Conservation (phyloP, 1,284 basidiomycete genomes). For the Schizophyllum commune region DNA sequence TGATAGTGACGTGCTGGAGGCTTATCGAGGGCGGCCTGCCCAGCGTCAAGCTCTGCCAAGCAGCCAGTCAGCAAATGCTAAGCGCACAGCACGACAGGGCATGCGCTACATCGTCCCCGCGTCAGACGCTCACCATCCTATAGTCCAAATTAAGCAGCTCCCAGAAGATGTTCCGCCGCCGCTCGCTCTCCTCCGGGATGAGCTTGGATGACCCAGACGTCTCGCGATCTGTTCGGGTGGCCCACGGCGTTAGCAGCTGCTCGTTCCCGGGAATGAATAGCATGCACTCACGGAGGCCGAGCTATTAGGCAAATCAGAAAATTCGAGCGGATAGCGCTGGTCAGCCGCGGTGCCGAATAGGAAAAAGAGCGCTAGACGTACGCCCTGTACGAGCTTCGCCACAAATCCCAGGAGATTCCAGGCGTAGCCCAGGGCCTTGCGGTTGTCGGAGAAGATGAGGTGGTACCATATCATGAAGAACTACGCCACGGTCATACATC, state of each 20-base stretch:
- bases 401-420: constrained; percentile 63
- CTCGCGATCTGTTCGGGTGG: constrained; percentile 49
- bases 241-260: constrained; percentile 1
- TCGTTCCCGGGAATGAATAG: background rate
- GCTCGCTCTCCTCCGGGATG: constrained; percentile 61
- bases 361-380: constrained; percentile 22
- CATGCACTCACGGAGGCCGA: background rate
- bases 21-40: constrained; percentile 69
- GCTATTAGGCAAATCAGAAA: background rate
- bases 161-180: constrained; percentile 65
- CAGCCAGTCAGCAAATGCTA: background rate
- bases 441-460: constrained; percentile 60
- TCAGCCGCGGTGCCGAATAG: background rate
- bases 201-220: constrained; percentile 51
- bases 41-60: constrained; percentile 58
- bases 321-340: background rate
- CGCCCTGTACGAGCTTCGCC: constrained; percentile 52
- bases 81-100: background rate
- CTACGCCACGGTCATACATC: constrained; percentile 23
- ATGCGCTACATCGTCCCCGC: background rate
- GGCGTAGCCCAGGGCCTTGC: constrained; percentile 57
- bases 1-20: constrained; percentile 59
- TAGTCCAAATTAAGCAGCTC: constrained; percentile 69
- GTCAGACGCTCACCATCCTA: constrained; percentile 47
- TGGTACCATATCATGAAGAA: constrained; percentile 71